phyloP scores from a whole-genome alignment of 805 yeast species.

The Tetrapisispora iriomotensis region DNA sequence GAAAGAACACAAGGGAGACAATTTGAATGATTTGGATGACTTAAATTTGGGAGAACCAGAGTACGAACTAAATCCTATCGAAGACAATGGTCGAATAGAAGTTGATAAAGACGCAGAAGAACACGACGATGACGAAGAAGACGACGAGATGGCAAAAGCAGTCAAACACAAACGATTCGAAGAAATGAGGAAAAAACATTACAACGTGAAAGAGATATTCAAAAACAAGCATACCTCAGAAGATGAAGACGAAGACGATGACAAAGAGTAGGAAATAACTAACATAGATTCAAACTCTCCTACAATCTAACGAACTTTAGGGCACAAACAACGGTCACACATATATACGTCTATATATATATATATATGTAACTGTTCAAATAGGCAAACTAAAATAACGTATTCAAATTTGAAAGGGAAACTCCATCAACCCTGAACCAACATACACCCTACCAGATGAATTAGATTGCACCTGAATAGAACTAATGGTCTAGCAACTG shows the following conservation, averaged over 20 bases:
- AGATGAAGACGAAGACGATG: constrained; percentile 22
- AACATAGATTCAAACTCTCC: neutral
- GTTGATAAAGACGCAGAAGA: constrained; percentile 28
- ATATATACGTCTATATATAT: too few species aligned
- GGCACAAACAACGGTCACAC: too few species aligned
- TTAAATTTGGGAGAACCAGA: constrained; percentile 53
- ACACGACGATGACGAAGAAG: constrained; percentile 28
- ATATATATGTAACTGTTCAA: too few species aligned
- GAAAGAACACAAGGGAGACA: constrained; percentile 25
- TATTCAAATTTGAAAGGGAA: too few species aligned
- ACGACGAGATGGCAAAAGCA: constrained; percentile 37
- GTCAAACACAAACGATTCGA: constrained; percentile 63
- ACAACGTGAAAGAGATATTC: constrained; percentile 45
- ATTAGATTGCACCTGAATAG: too few species aligned
- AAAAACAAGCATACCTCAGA: constrained; percentile 14
- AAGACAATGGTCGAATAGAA: constrained; percentile 32
- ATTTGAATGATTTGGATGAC: constrained; percentile 43
- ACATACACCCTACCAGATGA: too few species aligned
- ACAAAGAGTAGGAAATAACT: constrained; percentile 14
- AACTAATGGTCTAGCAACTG: too few species aligned
- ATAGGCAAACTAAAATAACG: too few species aligned
- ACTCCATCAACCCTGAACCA: too few species aligned
- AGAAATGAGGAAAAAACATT: constrained; percentile 71
- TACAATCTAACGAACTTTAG: too few species aligned
- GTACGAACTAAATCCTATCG: constrained; percentile 28